phyloP scores from a whole-genome alignment of 2,329 filamentous ascomycete genomes.

The Mollisiaceae sp. region DNA sequence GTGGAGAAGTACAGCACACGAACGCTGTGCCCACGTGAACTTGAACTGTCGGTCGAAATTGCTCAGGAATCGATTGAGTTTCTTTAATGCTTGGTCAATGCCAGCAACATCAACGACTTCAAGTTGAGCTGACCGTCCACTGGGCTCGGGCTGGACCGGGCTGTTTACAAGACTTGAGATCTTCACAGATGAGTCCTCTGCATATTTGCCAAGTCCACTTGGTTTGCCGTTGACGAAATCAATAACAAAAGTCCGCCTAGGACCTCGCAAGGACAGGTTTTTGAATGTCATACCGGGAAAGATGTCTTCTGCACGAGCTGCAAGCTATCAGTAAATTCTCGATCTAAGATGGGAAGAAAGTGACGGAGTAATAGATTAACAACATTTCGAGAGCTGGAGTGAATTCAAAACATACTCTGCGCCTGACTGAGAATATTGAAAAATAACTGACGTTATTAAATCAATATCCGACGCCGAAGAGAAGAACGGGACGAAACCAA shows the following conservation, averaged over 20 bases:
- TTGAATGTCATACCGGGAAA: constrained; percentile 75
- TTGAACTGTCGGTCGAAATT: constrained; percentile 54
- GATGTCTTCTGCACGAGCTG: constrained; percentile 69
- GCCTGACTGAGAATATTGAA: too few species aligned
- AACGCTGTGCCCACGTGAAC: constrained; percentile 35
- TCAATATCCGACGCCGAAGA: background rate
- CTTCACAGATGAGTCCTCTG: constrained; percentile 33
- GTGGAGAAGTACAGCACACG: constrained; percentile 60
- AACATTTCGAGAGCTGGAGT: too few species aligned
- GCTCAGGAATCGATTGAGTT: constrained; percentile 70
- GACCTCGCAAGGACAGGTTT: constrained; percentile 59
- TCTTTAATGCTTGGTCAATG: constrained; percentile 64
- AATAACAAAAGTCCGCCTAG: constrained; percentile 66
- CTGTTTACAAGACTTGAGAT: constrained; percentile 31
- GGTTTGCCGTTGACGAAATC: constrained; percentile 56
- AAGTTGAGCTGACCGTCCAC: constrained; percentile 17
- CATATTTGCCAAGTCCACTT: constrained; percentile 47
- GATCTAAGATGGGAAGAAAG: background rate
- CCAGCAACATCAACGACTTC: constrained; percentile 67
- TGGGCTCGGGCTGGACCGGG: constrained; percentile 14
- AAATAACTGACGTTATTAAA: too few species aligned
- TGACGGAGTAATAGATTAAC: background rate
- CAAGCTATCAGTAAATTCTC: constrained; percentile 28
- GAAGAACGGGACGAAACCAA: background rate
- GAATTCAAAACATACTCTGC: too few species aligned